Evolutionary conservation across 306 rosid species (phyloP).

Genomic region (Cyclanthera cordifolia): DNA sequence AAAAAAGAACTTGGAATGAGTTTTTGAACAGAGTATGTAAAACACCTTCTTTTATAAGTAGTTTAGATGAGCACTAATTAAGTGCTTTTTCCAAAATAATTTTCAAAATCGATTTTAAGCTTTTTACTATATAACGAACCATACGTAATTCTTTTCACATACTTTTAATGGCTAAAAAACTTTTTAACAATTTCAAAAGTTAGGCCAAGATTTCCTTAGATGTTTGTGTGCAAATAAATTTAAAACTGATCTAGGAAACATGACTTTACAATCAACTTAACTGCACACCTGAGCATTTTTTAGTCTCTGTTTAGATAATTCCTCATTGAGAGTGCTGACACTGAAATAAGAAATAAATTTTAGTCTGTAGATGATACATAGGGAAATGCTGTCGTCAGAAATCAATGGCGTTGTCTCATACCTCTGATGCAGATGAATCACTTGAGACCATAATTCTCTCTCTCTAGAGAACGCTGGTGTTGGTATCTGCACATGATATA

Average conservation of each 20-base stretch:
- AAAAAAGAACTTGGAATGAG: no score
- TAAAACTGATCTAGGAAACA: neutral
- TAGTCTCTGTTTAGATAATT: constrained; percentile 61
- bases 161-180: neutral
- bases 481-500: constrained; percentile 35
- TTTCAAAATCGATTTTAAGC: neutral
- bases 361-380: constrained; percentile 15
- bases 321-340: constrained; percentile 49
- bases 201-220: neutral
- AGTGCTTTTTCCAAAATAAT: neutral
- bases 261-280: neutral
- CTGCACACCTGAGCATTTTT: constrained; percentile 59
- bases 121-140: neutral
- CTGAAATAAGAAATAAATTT: constrained; percentile 36
- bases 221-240: neutral
- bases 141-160: neutral
- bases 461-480: constrained; percentile 39
- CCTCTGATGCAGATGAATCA: constrained; percentile 66
- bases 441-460: constrained; percentile 49
- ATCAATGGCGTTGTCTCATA: constrained; percentile 22
- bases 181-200: neutral
- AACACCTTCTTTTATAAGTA: neutral
- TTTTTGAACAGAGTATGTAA: no score
- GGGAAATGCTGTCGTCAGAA: constrained; percentile 9
- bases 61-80: neutral